phyloP scores from a whole-genome alignment of 768 basidiomycete genomes.

The Phanerochaete sordida region DNA sequence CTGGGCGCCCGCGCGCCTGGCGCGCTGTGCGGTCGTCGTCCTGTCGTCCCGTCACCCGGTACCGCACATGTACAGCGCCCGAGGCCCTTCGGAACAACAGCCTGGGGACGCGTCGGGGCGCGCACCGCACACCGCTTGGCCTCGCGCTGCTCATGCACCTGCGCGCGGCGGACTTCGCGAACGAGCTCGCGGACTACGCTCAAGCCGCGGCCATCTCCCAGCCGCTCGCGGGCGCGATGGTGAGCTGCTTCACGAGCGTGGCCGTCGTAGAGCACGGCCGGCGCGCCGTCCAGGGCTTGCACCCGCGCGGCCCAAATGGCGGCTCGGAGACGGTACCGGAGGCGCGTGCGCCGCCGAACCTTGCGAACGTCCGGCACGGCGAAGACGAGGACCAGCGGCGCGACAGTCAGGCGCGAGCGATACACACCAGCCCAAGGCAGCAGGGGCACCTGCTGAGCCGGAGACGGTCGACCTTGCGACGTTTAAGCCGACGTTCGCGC shows the following conservation, averaged over 20 bases:
- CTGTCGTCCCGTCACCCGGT: no score
- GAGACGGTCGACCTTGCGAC: conserved; percentile 52
- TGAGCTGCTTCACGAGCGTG: conserved; percentile 87
- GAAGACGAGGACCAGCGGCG: conserved; percentile 88
- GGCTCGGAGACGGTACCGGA: conserved; percentile 34
- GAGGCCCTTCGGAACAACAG: no score
- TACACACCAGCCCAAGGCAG: conserved; percentile 27
- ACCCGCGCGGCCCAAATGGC: conserved; percentile 44
- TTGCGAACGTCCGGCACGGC: conserved; percentile 84
- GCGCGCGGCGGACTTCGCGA: conserved; percentile 72
- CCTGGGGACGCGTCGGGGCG: no score
- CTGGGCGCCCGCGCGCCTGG: no score
- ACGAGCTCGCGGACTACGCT: conserved; percentile 82
- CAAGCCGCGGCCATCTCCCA: conserved; percentile 89
- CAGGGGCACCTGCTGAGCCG: not conserved
- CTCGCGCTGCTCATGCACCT: no score
- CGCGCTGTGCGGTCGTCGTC: no score
- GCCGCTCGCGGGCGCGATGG: conserved; percentile 90
- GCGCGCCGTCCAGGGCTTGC: conserved; percentile 62
- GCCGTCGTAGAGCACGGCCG: conserved; percentile 63
- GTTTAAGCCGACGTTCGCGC: conserved; percentile 82
- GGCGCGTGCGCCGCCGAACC: conserved; percentile 38
- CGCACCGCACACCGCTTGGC: no score
- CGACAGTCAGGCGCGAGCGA: conserved; percentile 88
- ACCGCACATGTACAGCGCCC: no score